Evolutionary conservation across 805 yeast species (phyloP), one percentile per base, ranked within the genome.

Genomic region (Candida rishiriensis): DNA sequence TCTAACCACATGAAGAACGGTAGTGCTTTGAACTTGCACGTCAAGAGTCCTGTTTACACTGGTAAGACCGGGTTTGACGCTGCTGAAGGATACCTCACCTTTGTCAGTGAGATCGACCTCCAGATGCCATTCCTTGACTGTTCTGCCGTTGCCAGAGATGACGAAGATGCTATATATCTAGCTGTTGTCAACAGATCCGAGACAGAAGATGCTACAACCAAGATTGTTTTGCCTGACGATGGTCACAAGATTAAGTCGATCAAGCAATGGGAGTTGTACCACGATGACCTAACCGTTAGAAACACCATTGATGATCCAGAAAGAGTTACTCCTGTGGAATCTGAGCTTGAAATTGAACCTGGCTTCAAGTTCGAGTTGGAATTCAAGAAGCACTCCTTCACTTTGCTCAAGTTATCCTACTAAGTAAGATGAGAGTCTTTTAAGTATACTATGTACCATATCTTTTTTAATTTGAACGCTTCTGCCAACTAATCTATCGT

Each of bases 1-100:
- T 55, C 64, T 10, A 54, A 60, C 14, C 54, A 60, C 40, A 61
- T 64, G 67, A 55, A 66, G 41, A 47, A 47, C 16, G 69, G 69
- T 10, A 37, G 56, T 13, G 44, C 63, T 10, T 43, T 64, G 40
- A 52, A 60, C 41, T 42, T 64, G 21, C 68, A 63, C 42, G 60
- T 64, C 14, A 54, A 50, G 18, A 41, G 57, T 3, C 59, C 67
- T 2, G 14, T 51, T 9, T 64, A 63, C 48, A 46, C 49, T 13
- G 68, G 68, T 3, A 40, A 39, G 7, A 51, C 61, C 9, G 64
- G 63, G 7, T 21, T 21, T 17, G 50, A 53, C 38, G 49, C 43
- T 34, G 36, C 35, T 34, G 47, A 43, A 14, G 34, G 15, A 15
- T 34, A 36, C n/a, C 34, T 39, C 17, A 38, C 36, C 16, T 46